Conservation (phyloP, 768 basidiomycete species). For the Kwoniella dejecticola region DNA sequence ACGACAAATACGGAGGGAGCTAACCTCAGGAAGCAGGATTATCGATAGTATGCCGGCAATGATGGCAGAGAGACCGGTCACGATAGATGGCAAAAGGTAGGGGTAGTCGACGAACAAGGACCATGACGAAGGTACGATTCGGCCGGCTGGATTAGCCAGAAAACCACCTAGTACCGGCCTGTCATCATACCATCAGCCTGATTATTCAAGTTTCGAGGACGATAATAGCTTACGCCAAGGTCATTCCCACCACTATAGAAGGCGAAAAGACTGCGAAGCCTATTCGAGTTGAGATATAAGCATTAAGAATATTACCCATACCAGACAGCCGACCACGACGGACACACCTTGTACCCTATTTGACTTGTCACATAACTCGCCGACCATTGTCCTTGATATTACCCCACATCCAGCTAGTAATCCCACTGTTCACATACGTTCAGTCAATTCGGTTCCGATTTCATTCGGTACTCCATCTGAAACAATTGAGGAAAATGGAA, state of each 20-base stretch:
- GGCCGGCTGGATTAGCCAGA: slow-evolving; percentile 35
- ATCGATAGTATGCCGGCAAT: slow-evolving; percentile 13
- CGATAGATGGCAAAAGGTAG: slow-evolving; percentile 38
- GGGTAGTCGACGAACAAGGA: slow-evolving; percentile 29
- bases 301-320: no score
- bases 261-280: slow-evolving; percentile 45
- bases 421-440: slow-evolving; percentile 24
- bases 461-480: no score
- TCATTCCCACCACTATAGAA: slow-evolving; percentile 32
- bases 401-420: slow-evolving; percentile 43
- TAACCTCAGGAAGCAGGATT: slow-evolving; percentile 29
- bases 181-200: background rate
- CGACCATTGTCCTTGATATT: slow-evolving; percentile 40
- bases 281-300: no score
- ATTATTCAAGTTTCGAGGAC: background rate
- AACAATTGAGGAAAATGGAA: no score
- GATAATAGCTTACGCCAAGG: slow-evolving; percentile 31
- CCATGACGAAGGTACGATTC: slow-evolving; percentile 29
- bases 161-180: slow-evolving; percentile 43
- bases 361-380: slow-evolving; percentile 40
- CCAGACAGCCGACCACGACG: no score
- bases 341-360: slow-evolving; percentile 40
- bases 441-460: no score
- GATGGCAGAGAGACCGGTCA: slow-evolving; percentile 31
- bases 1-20: background rate